phyloP scores from a whole-genome alignment of 2,329 filamentous ascomycete species.

The Neopestalotiopsis clavispora region DNA sequence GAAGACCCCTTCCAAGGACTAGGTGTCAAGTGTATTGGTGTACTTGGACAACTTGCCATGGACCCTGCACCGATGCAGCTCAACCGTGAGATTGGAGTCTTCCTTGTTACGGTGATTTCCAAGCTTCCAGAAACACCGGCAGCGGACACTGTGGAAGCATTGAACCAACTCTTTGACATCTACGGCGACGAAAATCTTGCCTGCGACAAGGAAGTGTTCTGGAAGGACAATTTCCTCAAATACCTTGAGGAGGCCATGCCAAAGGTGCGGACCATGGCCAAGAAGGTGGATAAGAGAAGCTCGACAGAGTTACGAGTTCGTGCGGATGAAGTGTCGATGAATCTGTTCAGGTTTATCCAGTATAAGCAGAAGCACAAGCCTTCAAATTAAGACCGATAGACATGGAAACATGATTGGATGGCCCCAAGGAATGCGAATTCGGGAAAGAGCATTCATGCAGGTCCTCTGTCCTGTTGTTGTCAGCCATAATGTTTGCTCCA shows the following conservation, averaged over 20 bases:
- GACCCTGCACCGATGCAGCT: constrained; percentile 55
- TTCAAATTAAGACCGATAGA: neutral
- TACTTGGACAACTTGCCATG: constrained; percentile 66
- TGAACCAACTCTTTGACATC: constrained; percentile 71
- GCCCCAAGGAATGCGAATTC: too few relatives aligned
- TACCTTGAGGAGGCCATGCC: constrained; percentile 60
- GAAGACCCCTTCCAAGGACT: constrained; percentile 66
- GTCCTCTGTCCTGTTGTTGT: too few relatives aligned
- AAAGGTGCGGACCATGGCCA: constrained; percentile 60
- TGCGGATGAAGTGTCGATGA: constrained; percentile 65
- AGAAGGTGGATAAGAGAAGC: constrained; percentile 65
- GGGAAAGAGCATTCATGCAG: too few relatives aligned
- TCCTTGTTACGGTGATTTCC: constrained; percentile 61
- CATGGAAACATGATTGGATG: neutral
- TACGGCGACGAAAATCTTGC: constrained; percentile 65
- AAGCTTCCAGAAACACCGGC: constrained; percentile 55
- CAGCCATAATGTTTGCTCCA: neutral
- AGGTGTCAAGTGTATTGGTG: constrained; percentile 70
- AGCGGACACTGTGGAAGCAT: constrained; percentile 65
- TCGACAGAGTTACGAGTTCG: constrained; percentile 60
- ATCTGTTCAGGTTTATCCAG: constrained; percentile 64
- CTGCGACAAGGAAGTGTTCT: constrained; percentile 68
- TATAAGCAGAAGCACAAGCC: constrained; percentile 65
- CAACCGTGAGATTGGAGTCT: constrained; percentile 68
- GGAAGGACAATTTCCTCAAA: constrained; percentile 63